A percentile compares a stretch with the other conserved stretches of the same genome.
Conservation (phyloP, 768 basidiomycete genomes). For the Suillus bovinus region DNA sequence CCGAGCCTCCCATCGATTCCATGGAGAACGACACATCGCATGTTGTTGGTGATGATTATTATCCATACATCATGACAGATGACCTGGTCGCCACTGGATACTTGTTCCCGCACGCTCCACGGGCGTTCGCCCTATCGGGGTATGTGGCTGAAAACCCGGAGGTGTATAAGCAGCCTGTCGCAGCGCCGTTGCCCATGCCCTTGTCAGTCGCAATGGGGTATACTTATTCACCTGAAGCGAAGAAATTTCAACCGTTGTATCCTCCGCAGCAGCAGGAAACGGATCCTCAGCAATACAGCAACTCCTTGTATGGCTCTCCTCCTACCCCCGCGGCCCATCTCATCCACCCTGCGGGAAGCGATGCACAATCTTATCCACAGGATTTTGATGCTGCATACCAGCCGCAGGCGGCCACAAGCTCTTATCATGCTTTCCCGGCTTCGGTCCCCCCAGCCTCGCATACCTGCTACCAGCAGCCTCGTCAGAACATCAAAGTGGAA, state of each 20-base stretch:
- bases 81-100: conserved; percentile 23
- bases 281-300: conserved; percentile 22
- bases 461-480: conserved; percentile 21
- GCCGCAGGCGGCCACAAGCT: conserved; percentile 20
- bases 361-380: conserved; percentile 23
- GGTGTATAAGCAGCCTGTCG: conserved; percentile 34
- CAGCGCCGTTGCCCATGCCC: conserved; percentile 33
- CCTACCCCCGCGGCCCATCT: conserved; percentile 14
- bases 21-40: conserved; percentile 31
- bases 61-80: conserved; percentile 26
- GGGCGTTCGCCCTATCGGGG: conserved; percentile 22
- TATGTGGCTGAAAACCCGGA: conserved; percentile 27
- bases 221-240: conserved; percentile 30
- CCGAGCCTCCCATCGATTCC: conserved; percentile 37
- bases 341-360: conserved; percentile 17
- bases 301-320: conserved; percentile 15
- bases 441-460: conserved; percentile 22
- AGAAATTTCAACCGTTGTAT: conserved; percentile 39
- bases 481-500: conserved; percentile 31
- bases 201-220: conserved; percentile 35
- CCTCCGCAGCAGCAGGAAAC: conserved; percentile 30
- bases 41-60: conserved; percentile 32
- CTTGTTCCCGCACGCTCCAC: conserved; percentile 26
- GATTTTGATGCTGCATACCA: conserved; percentile 30
- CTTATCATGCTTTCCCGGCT: conserved; percentile 23